Evolutionary conservation across 164 flowering plant genomes (phyloP).

Genomic region (Chimonanthus salicifolius): DNA sequence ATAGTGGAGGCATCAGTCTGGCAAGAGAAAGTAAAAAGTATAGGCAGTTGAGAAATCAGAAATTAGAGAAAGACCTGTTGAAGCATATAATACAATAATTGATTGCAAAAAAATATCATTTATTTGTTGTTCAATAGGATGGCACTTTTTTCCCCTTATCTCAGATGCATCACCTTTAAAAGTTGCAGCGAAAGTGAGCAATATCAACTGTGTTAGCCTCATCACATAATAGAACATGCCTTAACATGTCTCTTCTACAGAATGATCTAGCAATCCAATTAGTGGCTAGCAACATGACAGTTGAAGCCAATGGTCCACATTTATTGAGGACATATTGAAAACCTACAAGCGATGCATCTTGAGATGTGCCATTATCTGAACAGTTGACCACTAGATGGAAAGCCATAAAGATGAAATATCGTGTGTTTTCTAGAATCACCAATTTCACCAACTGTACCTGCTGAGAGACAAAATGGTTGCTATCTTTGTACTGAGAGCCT

Average conservation of each 20-base stretch:
- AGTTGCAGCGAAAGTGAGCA: no score
- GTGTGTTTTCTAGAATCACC: background rate
- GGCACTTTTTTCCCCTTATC: background rate
- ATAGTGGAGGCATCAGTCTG: slow-evolving; percentile 66
- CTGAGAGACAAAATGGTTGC: slow-evolving; percentile 57
- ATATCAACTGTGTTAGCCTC: no score
- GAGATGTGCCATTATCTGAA: background rate
- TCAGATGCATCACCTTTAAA: background rate
- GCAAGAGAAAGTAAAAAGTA: background rate
- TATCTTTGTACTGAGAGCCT: slow-evolving; percentile 82
- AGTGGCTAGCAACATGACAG: background rate
- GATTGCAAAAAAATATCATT: background rate
- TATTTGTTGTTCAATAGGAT: background rate
- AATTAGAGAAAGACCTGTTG: background rate
- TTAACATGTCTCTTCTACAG: background rate
- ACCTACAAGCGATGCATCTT: background rate
- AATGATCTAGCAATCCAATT: background rate
- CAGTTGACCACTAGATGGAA: background rate
- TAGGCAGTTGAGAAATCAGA: background rate
- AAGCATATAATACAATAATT: background rate
- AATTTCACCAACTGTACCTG: slow-evolving; percentile 41
- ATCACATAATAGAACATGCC: background rate
- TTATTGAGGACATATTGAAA: background rate
- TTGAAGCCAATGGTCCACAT: background rate
- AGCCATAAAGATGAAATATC: background rate